A percentile compares a stretch with the other conserved stretches of the same genome.
Conservation (phyloP, 257 asterid genomes). For the Nicotiana noctiflora region DNA sequence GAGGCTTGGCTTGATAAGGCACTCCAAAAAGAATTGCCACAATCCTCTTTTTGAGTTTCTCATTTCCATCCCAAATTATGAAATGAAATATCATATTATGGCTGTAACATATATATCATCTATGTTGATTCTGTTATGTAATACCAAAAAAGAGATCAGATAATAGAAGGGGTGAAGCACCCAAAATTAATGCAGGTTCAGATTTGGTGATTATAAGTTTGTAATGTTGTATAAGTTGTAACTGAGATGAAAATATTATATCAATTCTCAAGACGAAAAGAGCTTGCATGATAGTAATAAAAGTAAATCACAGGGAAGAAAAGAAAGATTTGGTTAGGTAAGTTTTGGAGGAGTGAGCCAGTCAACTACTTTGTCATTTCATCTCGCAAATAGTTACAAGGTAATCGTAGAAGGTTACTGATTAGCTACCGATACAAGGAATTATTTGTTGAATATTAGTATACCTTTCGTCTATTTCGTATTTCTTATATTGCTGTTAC, state of each 20-base stretch:
- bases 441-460: too few relatives aligned
- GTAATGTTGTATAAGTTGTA: too few relatives aligned
- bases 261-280: not conserved
- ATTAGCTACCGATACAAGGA: too few relatives aligned
- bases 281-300: not conserved
- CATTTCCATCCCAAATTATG: not conserved
- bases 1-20: slow-evolving; percentile 80
- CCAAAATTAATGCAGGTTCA: not conserved
- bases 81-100: not conserved
- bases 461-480: too few relatives aligned
- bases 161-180: not conserved
- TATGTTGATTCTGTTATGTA: not conserved
- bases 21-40: slow-evolving; percentile 25
- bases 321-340: too few relatives aligned
- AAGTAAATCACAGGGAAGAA: too few relatives aligned
- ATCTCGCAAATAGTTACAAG: too few relatives aligned
- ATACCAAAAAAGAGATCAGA: not conserved
- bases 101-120: not conserved
- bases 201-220: not conserved
- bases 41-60: not conserved
- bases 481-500: too few relatives aligned
- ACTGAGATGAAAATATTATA: not conserved
- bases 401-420: too few relatives aligned
- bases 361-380: too few relatives aligned
- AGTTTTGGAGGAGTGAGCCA: too few relatives aligned